A percentile compares a stretch with the other conserved stretches of the same genome.
These are phyloP conservation scores for Aspergillus neoniger DNA, from an alignment of 2,329 filamentous ascomycete genomes.

Conservation along the genomic window DNA sequence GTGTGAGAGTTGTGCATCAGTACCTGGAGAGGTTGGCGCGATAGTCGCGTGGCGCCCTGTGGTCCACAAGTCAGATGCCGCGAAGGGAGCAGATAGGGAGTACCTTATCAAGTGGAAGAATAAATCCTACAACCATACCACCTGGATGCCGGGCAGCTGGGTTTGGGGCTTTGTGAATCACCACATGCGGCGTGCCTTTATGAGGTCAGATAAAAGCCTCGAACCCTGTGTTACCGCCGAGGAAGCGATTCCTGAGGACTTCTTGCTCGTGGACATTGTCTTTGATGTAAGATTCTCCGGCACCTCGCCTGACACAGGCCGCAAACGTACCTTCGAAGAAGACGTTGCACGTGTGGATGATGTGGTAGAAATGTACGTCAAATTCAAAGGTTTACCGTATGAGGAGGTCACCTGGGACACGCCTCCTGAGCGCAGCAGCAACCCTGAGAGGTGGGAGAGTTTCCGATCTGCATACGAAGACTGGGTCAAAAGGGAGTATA, in stretches of 20 bases:
- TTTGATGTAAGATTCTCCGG: conserved; percentile 73
- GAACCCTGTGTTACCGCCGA: conserved; percentile 69
- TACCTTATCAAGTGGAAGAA: conserved; percentile 89
- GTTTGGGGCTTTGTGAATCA: conserved; percentile 69
- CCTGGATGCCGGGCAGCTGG: conserved; percentile 90
- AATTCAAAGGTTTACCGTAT: conserved; percentile 89
- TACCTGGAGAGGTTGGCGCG: conserved; percentile 68
- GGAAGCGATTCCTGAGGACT: conserved; percentile 87
- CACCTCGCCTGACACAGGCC: conserved; percentile 43
- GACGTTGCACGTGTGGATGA: conserved; percentile 72
- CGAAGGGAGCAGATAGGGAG: conserved; percentile 74
- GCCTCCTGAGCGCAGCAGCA: conserved; percentile 65
- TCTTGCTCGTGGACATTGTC: conserved; percentile 82
- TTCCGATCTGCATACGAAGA: conserved; percentile 84
- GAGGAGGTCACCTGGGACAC: conserved; percentile 89
- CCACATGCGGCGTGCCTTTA: conserved; percentile 72
- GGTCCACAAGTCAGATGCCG: conserved; percentile 56
- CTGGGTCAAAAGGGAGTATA: conserved; percentile 77
- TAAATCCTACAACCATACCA: conserved; percentile 76
- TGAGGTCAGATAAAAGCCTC: conserved; percentile 64
- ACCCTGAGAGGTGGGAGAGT: conserved; percentile 69
- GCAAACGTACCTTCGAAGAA: conserved; percentile 62
- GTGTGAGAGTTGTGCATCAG: conserved; percentile 74
- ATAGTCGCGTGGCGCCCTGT: conserved; percentile 85
- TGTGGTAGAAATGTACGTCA: conserved; percentile 75